Evolutionary conservation across 2,329 filamentous ascomycete species (phyloP).

Genomic region (Mycosphaerella arachidis): DNA sequence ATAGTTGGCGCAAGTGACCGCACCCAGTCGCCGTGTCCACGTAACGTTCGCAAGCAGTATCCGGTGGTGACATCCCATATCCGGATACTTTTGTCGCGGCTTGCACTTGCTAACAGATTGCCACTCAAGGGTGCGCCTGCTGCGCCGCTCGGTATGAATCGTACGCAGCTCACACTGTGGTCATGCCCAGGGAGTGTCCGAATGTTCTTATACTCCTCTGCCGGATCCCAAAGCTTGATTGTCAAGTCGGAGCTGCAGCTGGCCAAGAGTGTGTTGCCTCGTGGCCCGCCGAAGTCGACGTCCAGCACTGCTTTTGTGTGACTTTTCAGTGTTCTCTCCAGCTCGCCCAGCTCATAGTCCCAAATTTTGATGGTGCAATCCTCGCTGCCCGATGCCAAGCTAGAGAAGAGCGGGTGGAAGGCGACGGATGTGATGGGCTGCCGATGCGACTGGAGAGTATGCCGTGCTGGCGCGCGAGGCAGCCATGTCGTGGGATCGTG

Average conservation of each 20-base stretch:
- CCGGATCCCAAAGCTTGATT: slow-evolving; percentile 92
- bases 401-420: slow-evolving; percentile 89
- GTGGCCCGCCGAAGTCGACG: slow-evolving; percentile 82
- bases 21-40: slow-evolving; percentile 86
- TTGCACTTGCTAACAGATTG: slow-evolving; percentile 81
- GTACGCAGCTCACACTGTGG: slow-evolving; percentile 81
- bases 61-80: slow-evolving; percentile 94
- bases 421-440: slow-evolving; percentile 79
- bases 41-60: slow-evolving; percentile 85
- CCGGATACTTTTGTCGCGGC: slow-evolving; percentile 75
- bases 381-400: slow-evolving; percentile 83
- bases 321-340: slow-evolving; percentile 85
- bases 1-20: slow-evolving; percentile 76
- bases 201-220: slow-evolving; percentile 92
- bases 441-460: slow-evolving; percentile 79
- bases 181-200: slow-evolving; percentile 86
- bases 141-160: slow-evolving; percentile 80
- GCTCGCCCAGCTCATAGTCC: slow-evolving; percentile 92
- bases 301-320: slow-evolving; percentile 86
- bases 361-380: slow-evolving; percentile 94
- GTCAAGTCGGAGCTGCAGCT: slow-evolving; percentile 86
- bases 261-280: slow-evolving; percentile 71
- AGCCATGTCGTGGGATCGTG: slow-evolving; percentile 84
- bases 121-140: slow-evolving; percentile 73
- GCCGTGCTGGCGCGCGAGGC: slow-evolving; percentile 73